Evolutionary conservation across 2,329 filamentous ascomycete genomes (phyloP).

Genomic region (Colletotrichum sp.): DNA sequence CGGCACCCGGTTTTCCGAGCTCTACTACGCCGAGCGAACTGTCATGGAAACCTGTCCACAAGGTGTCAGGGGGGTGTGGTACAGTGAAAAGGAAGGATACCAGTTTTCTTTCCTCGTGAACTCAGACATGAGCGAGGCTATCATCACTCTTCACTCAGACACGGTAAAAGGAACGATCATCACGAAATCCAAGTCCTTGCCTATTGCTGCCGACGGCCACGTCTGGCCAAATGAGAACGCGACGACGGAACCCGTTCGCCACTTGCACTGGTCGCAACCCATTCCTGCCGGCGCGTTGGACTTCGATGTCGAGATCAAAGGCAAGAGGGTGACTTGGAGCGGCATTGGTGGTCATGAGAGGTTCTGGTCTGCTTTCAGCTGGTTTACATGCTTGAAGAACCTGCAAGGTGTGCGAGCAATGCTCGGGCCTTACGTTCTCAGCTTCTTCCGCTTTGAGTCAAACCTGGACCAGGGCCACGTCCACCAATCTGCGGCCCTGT

Average conservation of each 20-base stretch:
- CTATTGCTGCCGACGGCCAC: background rate
- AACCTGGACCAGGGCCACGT: background rate
- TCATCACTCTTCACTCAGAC: constrained; percentile 8
- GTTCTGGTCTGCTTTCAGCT: background rate
- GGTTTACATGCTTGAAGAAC: background rate
- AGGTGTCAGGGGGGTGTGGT: constrained; percentile 10
- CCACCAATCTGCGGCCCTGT: background rate
- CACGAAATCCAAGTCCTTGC: constrained; percentile 15
- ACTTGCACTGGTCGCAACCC: background rate
- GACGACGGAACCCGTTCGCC: background rate
- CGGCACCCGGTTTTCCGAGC: constrained; percentile 25
- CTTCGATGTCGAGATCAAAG: background rate
- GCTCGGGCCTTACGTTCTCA: background rate
- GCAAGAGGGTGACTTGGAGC: background rate
- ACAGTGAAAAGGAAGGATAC: constrained; percentile 11
- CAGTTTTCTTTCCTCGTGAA: constrained; percentile 18
- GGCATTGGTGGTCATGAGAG: background rate
- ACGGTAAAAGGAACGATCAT: constrained; percentile 18
- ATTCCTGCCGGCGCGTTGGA: background rate
- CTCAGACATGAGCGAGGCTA: constrained; percentile 20
- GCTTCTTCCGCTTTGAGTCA: background rate
- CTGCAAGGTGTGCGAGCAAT: background rate
- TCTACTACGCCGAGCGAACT: constrained; percentile 27
- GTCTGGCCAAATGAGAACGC: background rate
- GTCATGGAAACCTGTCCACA: constrained; percentile 25